Evolutionary conservation across 495 filamentous ascomycete genomes (phyloP), one percentile per base, ranked within the genome.

Genomic region (Penicillium pulvis): DNA sequence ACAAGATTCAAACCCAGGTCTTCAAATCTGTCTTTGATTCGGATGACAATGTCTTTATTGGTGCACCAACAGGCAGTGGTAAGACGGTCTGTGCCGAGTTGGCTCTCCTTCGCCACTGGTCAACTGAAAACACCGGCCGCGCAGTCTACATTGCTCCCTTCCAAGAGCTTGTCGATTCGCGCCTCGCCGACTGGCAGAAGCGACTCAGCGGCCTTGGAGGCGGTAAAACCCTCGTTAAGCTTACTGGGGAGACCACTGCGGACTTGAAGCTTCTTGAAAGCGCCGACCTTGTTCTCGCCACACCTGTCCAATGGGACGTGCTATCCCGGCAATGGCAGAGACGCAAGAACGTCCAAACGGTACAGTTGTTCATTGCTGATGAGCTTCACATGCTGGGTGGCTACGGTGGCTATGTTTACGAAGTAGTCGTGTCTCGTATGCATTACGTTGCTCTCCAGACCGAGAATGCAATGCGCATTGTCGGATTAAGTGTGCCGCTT

Each of bases 11-110:
- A 66, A 97, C 93, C 4, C 94, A 99, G 66, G 90, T 92, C 0
- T 98, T 97, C 79, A 95, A 96, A 72, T 89, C 90, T 0, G 82
- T 99, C 2, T 97, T 89, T 68, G 86, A 87, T 31, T 87, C 90
- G 0, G 90, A 98, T 69, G 92, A 97, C 63, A 97, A 93, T 61
- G 92, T 97, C 39, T 90, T 98, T 62, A 74, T 99, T 55, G 93
- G 90, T 12, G 85, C 93, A 33, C 90, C 94, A 2, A 91, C 92
- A 1, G 93, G 94, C 19, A 96, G 89, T 65, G 94, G 94, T 44
- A 99, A 99, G 79, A 97, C 95, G 6, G 85, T 97, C 14, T 98
- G 93, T 69, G 94, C 94, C 3, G 94, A 99, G 71, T 89, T 99
- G 75, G 90, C 95, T 9, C 72, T 99, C 45, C 77, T 98, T 12